phyloP scores from a whole-genome alignment of 2,329 filamentous ascomycete genomes.

The Xylariomycetidae sp. region DNA sequence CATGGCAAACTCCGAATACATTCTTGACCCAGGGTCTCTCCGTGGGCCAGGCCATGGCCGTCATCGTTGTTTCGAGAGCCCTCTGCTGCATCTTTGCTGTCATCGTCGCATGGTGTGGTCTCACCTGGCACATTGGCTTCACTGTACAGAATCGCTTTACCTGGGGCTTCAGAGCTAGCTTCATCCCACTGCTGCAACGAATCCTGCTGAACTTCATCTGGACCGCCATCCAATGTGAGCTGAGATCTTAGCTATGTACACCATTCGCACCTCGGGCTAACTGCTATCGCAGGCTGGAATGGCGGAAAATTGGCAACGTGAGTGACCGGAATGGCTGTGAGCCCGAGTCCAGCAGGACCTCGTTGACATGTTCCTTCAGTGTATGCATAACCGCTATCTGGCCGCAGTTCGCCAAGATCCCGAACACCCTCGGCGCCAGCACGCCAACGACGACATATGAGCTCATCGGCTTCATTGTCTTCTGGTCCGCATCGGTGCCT shows the following conservation, averaged over 20 bases:
- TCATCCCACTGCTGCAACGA: conserved; percentile 39
- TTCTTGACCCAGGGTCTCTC: conserved; percentile 40
- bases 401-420: conserved; percentile 36
- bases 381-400: conserved; percentile 38
- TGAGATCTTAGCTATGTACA: neutral
- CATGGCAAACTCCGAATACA: conserved; percentile 39
- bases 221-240: conserved; percentile 35
- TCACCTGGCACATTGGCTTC: conserved; percentile 43
- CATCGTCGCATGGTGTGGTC: conserved; percentile 37
- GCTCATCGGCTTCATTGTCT: conserved; percentile 42
- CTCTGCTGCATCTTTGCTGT: conserved; percentile 36
- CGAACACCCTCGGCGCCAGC: conserved; percentile 34
- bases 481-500: conserved; percentile 41
- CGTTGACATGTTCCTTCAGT: conserved; percentile 4
- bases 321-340: neutral
- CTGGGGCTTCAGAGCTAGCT: conserved; percentile 42
- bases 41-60: conserved; percentile 37
- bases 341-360: neutral
- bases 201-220: conserved; percentile 43
- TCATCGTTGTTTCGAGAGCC: conserved; percentile 36
- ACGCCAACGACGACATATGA: conserved; percentile 33
- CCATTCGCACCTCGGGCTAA: too few species aligned
- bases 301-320: conserved; percentile 21
- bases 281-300: conserved; percentile 18
- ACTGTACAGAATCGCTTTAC: conserved; percentile 41